A percentile compares a stretch with the other conserved stretches of the same genome.
Conservation (phyloP, 163 green algal species). For the Scenedesmus sp. region DNA sequence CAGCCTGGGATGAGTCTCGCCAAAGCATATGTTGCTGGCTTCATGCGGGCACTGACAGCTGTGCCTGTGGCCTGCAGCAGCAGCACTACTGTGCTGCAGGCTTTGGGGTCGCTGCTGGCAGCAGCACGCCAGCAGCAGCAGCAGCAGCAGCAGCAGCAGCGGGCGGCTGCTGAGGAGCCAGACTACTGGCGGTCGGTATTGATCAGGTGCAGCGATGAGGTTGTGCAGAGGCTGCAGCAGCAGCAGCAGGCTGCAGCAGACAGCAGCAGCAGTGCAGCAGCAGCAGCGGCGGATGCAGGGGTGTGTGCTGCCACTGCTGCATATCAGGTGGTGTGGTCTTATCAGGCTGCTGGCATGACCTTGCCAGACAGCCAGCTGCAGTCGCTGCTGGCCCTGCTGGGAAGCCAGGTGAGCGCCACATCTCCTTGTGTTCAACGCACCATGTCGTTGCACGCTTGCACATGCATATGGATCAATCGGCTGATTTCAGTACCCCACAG, state of each 20-base stretch:
- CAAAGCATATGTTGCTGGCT: not conserved
- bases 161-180: not conserved
- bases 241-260: conserved; percentile 32
- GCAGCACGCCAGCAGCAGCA: not conserved
- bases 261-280: not conserved
- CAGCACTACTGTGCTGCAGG: conserved; percentile 27
- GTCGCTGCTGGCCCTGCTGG: not conserved
- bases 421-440: not conserved
- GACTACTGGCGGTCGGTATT: conserved; percentile 17
- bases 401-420: conserved; percentile 5
- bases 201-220: conserved; percentile 3
- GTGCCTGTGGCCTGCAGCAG: conserved; percentile 30
- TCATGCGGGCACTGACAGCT: not conserved
- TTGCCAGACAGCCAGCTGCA: conserved; percentile 1
- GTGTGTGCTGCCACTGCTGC: conserved; percentile 9
- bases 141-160: not conserved
- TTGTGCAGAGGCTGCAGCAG: conserved; percentile 32
- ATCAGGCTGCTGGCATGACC: conserved; percentile 16
- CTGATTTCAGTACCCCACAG: too few species aligned
- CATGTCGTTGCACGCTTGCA: too few species aligned
- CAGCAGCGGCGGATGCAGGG: not conserved
- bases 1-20: not conserved
- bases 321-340: conserved; percentile 17
- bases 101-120: not conserved
- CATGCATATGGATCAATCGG: too few species aligned